Conservation (phyloP, 768 basidiomycete species). For the Lentinula sp. region DNA sequence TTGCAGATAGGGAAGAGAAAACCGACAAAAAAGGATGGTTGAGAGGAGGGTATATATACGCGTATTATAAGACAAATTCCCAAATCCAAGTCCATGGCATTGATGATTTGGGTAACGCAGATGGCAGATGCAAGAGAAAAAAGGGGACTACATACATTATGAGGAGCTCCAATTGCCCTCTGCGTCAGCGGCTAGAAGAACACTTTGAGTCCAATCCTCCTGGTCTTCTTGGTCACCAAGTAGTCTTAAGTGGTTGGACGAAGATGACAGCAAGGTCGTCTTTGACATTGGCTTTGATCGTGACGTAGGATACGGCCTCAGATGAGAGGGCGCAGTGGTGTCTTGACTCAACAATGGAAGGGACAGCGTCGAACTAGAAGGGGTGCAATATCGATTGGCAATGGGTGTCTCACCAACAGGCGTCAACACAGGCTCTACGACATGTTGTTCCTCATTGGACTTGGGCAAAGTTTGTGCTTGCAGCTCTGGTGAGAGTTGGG, state of each 20-base stretch:
- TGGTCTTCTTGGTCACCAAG: conserved; percentile 39
- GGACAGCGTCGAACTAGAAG: conserved; percentile 10
- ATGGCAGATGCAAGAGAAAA: neutral
- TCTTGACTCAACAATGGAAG: conserved; percentile 3
- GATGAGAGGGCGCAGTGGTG: conserved; percentile 1
- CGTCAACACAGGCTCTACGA: conserved; percentile 7
- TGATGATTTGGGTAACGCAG: neutral
- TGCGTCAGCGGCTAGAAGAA: conserved; percentile 62
- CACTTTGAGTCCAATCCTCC: conserved; percentile 72
- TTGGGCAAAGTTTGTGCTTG: conserved; percentile 15
- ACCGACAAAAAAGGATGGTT: neutral
- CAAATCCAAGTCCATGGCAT: neutral
- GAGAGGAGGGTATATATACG: neutral
- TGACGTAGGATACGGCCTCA: conserved; percentile 10
- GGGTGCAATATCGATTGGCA: conserved; percentile 22
- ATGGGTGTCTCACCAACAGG: conserved; percentile 27
- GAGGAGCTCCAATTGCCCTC: conserved; percentile 24
- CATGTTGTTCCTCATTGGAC: conserved; percentile 1
- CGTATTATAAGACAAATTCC: neutral
- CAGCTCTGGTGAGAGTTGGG: conserved; percentile 11
- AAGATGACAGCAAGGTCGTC: conserved; percentile 21
- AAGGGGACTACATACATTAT: neutral
- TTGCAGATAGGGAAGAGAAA: neutral
- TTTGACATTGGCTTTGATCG: conserved; percentile 10
- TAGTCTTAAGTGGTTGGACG: conserved; percentile 43